Evolutionary conservation across 371 early-diverging fungal species (phyloP), one percentile per base, ranked within the genome.

Genomic region (Coemansia sp.): DNA sequence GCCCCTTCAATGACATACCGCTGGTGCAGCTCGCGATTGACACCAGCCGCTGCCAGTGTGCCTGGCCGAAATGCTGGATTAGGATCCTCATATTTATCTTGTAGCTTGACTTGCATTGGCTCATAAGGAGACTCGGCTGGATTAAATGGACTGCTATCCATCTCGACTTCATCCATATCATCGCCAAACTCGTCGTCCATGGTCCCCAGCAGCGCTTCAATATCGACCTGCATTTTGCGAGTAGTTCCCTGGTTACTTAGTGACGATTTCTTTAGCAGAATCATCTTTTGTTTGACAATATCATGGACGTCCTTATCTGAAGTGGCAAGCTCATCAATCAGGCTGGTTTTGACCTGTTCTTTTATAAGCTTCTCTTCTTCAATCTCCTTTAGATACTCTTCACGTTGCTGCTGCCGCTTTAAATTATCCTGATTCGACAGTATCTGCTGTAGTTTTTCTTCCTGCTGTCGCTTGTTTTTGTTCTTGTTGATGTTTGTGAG

Each of bases 401-500:
- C 84, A 33, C 72, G 80, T 39, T 73, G 65, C 54, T 67, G 57
- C 64, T 77, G 74, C 64, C 65, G 65, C 37, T 81, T 72, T 14
- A 33, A 39, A 52, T 57, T 64, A 50, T 84, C 84, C 57, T 75
- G 78, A 40, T 82, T 77, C 6, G 52, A 52, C 2, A 55, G 48
- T 18, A 59, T 28, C 18, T 44, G 75, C 28, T 83, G 77, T 48
- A 86, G 55, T 63, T 84, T 85, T 11, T 85, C 84, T 57, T 89
- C 88, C 28, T 85, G 79, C 59, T 84, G 84, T 48, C 75, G 82
- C 59, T 85, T 82, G 11, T 68, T 30, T 21, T 66, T 83, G 77
- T 91, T 93, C 54, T 83, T 85, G 39, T 85, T 86, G 70, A 97
- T 95, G 18, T 86, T 79, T 20, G 91, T 92, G 54, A 88, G 86